phyloP scores from a whole-genome alignment of 208 protist genomes.

The Acanthamoeba divionensis region DNA sequence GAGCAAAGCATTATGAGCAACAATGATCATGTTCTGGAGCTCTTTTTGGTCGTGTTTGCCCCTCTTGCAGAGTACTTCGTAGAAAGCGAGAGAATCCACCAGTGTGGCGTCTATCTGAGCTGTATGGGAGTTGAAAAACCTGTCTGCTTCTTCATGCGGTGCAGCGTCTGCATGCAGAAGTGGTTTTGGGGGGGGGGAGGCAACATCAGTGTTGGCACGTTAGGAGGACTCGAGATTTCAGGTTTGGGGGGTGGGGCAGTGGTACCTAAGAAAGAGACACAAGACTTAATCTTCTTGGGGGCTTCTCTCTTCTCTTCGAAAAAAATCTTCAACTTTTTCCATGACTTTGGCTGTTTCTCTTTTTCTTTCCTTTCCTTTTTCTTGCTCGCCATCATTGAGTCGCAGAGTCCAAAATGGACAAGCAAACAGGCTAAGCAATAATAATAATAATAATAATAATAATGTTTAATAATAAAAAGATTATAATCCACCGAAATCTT shows the following conservation, averaged over 20 bases:
- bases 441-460: too few relatives aligned
- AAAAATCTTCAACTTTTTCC: constrained; percentile 41
- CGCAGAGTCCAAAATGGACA: neutral
- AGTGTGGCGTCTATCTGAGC: neutral
- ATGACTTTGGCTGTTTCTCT: constrained; percentile 27
- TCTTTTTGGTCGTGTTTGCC: constrained; percentile 33
- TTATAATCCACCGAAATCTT: too few relatives aligned
- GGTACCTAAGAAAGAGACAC: neutral
- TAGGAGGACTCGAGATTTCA: neutral
- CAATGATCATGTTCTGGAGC: neutral
- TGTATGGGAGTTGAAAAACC: too few relatives aligned
- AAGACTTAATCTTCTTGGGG: neutral
- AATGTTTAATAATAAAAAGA: too few relatives aligned
- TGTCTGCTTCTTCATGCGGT: too few relatives aligned
- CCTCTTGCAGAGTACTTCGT: neutral
- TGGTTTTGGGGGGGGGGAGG: neutral
- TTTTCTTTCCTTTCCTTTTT: constrained; percentile 40
- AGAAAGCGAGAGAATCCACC: neutral
- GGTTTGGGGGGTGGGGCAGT: neutral
- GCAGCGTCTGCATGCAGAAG: too few relatives aligned
- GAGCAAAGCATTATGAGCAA: neutral
- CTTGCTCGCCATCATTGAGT: neutral
- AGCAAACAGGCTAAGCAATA: too few relatives aligned
- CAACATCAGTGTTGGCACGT: neutral
- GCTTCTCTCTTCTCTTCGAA: constrained; percentile 47